Percentiles rank a stretch among this genome's conserved stretches.
phyloP scores from a whole-genome alignment of 1,139 yeast genomes.

The Blastobotrys niveus region DNA sequence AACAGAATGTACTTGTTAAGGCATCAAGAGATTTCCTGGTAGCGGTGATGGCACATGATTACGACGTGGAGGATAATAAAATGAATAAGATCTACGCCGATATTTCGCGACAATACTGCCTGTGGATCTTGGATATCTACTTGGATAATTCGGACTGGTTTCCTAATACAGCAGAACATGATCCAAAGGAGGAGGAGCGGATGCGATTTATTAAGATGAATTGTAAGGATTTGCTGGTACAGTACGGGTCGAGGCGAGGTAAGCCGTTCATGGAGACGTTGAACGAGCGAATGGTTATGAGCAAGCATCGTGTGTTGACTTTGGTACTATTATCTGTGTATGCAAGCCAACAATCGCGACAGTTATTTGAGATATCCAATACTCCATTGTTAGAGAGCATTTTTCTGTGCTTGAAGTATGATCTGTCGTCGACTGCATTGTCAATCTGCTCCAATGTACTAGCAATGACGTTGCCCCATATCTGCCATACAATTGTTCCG shows the following conservation, averaged over 20 bases:
- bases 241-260: conserved; percentile 40
- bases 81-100: conserved; percentile 21
- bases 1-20: conserved; percentile 35
- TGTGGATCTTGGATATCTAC: conserved; percentile 24
- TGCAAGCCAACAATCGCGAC: conserved; percentile 32
- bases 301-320: conserved; percentile 36
- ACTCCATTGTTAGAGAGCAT: conserved; percentile 42
- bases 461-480: conserved; percentile 53
- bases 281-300: conserved; percentile 34
- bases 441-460: conserved; percentile 42
- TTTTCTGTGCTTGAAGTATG: conserved; percentile 42
- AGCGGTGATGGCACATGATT: conserved; percentile 31
- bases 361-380: conserved; percentile 35
- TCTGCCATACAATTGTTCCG: conserved; percentile 37
- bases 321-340: conserved; percentile 36
- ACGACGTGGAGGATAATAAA: conserved; percentile 23
- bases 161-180: conserved; percentile 16
- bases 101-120: conserved; percentile 17
- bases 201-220: conserved; percentile 45
- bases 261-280: conserved; percentile 35
- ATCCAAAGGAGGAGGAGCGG: conserved; percentile 39
- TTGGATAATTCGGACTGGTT: conserved; percentile 18
- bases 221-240: conserved; percentile 39
- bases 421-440: conserved; percentile 42
- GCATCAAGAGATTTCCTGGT: conserved; percentile 42